Percentiles rank a stretch among this genome's conserved stretches.
These are phyloP conservation scores for Podosphaera aphanis DNA, from an alignment of 2,329 filamentous ascomycete species.

Conservation along the genomic window DNA sequence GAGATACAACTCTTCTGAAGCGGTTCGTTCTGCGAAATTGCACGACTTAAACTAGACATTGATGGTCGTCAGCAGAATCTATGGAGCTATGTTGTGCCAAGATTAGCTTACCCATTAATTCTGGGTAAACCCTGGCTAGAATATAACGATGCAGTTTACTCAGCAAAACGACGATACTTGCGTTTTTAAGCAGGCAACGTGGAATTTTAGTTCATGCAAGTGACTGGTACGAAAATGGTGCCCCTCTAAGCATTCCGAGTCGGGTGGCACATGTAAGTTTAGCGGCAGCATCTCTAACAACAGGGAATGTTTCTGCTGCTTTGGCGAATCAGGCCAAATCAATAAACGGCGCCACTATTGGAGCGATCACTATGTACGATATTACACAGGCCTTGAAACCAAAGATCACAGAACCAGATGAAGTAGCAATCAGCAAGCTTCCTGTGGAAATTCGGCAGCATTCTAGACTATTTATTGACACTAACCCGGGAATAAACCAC, in stretches of 20 bases:
- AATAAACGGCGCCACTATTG: neutral
- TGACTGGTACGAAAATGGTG: neutral
- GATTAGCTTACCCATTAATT: neutral
- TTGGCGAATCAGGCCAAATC: neutral
- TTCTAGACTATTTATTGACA: neutral
- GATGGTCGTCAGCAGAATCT: neutral
- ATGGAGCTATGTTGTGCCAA: neutral
- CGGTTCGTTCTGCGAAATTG: too few relatives aligned
- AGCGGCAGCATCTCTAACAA: neutral
- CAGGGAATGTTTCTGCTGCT: neutral
- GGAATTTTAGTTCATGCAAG: neutral
- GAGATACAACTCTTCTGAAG: too few relatives aligned
- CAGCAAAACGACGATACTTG: neutral
- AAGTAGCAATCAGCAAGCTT: neutral
- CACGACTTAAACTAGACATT: neutral
- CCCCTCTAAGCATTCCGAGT: neutral
- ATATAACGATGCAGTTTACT: neutral
- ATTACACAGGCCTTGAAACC: neutral
- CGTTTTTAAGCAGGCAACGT: neutral
- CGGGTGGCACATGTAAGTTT: neutral
- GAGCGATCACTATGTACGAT: neutral
- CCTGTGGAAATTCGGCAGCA: neutral
- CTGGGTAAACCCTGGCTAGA: slow-evolving; percentile 1
- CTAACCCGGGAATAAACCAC: neutral
- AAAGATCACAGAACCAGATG: neutral